Base-by-base conservation (phyloP, 2,329 filamentous ascomycete species). In the Bimuria novae-zelandiae region DNA sequence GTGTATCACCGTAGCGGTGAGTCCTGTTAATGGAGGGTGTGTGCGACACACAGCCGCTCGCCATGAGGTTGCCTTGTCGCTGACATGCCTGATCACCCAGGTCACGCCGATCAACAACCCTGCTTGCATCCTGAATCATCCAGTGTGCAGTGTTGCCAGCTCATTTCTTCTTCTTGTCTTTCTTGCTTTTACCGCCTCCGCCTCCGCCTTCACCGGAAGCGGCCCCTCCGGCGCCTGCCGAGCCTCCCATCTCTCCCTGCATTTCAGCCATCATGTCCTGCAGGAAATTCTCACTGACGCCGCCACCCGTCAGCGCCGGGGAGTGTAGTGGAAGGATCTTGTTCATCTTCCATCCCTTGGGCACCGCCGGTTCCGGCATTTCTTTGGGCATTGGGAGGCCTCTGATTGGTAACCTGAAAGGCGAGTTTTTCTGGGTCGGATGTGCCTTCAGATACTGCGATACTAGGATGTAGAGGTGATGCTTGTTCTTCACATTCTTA, bases 251-350 rank as follows among this genome's bases (percentile, higher is more conserved):
- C 54, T 74, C 68, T 10, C 77, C 79, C 60, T 82, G 80, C 90
- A 97, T 96, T 78, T 95, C 91, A 68, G 86, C 88, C 92, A 97
- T 96, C 82, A 97, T 96, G 63, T 97, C 92, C 79, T 94, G 91
- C 68, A 97, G 86, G 56, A 97, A 85, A 69, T 97, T 96, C 74
- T 99, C 94, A 57, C 86, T 92, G 10, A 97, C 90, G 30, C 94
- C 94, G 10, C 94, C 94, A 7, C 94, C 94, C 49, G 89, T 94
- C 76, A 97, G 83, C 16, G 92, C 94, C 0, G 92, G 87, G 57
- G 89, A 95, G 69, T 96, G 89, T 59, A 95, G 86, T 19, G 94
- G 94, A 61, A 99, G 71, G 53, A 96, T 85, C 54, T 84, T 85
- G 56, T 85, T 86, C 74, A 97, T 88, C 79, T 96, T 97, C 90